Evolutionary conservation across 2,329 filamentous ascomycete genomes (phyloP).

Genomic region (Aspergillus thermomutatus): DNA sequence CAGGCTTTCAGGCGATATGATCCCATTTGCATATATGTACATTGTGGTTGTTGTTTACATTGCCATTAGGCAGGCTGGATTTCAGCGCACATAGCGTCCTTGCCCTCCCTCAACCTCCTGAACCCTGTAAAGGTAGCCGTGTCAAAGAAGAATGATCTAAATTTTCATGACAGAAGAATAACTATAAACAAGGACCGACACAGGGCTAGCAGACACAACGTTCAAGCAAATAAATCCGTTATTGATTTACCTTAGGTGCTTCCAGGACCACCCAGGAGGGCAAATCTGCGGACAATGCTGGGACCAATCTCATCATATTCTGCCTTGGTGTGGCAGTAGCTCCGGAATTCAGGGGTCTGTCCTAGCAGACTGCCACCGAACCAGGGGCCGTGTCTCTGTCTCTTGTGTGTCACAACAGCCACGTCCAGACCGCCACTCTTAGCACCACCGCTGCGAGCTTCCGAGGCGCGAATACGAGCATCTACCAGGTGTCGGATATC

Average conservation of each 20-base stretch:
- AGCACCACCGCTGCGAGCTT: conserved; percentile 85
- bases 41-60: not conserved
- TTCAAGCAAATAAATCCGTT: not conserved
- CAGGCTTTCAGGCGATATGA: no score
- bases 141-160: not conserved
- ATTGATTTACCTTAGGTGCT: conserved; percentile 35
- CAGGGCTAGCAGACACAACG: not conserved
- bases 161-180: not conserved
- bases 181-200: not conserved
- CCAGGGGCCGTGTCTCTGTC: conserved; percentile 96
- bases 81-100: not conserved
- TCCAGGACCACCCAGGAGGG: conserved; percentile 85
- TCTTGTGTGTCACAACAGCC: conserved; percentile 94
- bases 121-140: not conserved
- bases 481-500: conserved; percentile 97
- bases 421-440: conserved; percentile 94
- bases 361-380: conserved; percentile 95
- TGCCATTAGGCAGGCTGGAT: not conserved
- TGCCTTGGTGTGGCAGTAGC: conserved; percentile 92
- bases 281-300: conserved; percentile 92
- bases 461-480: conserved; percentile 85
- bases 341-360: conserved; percentile 96
- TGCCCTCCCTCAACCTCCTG: not conserved
- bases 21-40: not conserved
- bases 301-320: conserved; percentile 95